Evolutionary conservation across 768 basidiomycete species (phyloP).

Genomic region (Tylopilus sp.): DNA sequence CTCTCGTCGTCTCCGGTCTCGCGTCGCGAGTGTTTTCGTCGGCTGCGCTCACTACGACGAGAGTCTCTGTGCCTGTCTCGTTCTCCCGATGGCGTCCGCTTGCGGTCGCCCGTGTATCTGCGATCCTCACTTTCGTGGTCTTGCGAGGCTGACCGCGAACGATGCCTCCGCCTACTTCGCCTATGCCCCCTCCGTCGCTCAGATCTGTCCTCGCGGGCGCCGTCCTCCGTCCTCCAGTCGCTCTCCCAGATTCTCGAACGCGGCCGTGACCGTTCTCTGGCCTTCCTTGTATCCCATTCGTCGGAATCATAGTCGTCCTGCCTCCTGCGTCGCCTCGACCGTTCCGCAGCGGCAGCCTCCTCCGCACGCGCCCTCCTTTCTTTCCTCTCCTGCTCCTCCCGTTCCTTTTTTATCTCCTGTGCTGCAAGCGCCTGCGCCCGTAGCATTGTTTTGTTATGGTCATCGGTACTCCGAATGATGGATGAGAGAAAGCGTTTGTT

Average conservation of each 20-base stretch:
- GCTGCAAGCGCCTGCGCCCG: constrained; percentile 70
- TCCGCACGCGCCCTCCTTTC: constrained; percentile 67
- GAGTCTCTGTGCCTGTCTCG: constrained; percentile 9
- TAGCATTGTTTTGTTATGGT: constrained; percentile 87
- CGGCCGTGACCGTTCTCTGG: constrained; percentile 36
- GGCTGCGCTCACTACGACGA: constrained; percentile 14
- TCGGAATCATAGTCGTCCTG: constrained; percentile 28
- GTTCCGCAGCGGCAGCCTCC: constrained; percentile 72
- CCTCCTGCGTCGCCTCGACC: constrained; percentile 39
- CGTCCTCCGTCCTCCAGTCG: constrained; percentile 45
- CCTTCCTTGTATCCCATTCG: constrained; percentile 37
- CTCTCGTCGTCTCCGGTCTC: constrained; percentile 19
- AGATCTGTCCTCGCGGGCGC: constrained; percentile 35
- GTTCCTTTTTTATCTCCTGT: constrained; percentile 65
- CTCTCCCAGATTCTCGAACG: constrained; percentile 41
- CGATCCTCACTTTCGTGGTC: constrained; percentile 14
- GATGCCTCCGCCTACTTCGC: constrained; percentile 23
- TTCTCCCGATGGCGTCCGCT: constrained; percentile 18
- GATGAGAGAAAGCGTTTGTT: constrained; percentile 81
- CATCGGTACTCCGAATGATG: constrained; percentile 92
- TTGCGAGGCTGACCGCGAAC: constrained; percentile 31
- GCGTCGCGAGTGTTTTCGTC: constrained; percentile 27
- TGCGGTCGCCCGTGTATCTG: constrained; percentile 20
- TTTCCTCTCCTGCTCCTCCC: constrained; percentile 60
- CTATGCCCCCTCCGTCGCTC: constrained; percentile 17